phyloP scores from a whole-genome alignment of 1,284 basidiomycete species.

The Pascua guehoae region DNA sequence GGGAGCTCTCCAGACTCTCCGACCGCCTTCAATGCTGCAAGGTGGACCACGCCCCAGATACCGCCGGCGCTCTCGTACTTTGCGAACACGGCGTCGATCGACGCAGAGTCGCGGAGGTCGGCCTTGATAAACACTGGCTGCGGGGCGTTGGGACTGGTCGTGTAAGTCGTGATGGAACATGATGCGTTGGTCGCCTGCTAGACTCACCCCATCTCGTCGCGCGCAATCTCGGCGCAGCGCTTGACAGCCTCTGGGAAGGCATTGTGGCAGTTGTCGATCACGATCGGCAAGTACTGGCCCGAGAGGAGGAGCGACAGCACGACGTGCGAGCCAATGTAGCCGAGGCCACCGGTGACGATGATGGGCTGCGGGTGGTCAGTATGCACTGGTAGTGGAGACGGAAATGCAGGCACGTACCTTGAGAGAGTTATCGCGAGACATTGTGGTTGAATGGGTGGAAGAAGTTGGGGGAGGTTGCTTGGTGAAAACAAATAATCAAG shows the following conservation, averaged over 20 bases:
- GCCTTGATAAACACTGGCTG: constrained; percentile 52
- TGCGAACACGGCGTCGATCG: constrained; percentile 73
- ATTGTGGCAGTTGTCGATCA: constrained; percentile 92
- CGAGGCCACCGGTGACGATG: constrained; percentile 48
- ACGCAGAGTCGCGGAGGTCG: constrained; percentile 67
- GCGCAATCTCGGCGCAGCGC: constrained; percentile 70
- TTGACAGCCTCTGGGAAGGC: constrained; percentile 70
- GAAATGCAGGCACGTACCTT: constrained; percentile 27
- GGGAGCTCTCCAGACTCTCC: constrained; percentile 96
- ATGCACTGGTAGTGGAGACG: constrained; percentile 15
- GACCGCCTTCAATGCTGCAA: constrained; percentile 96
- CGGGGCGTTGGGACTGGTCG: constrained; percentile 24
- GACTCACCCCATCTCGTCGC: constrained; percentile 53
- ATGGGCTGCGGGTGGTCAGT: constrained; percentile 31
- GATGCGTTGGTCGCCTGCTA: not conserved
- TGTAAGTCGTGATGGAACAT: not conserved
- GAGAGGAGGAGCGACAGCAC: constrained; percentile 81
- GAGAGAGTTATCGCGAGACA: constrained; percentile 10
- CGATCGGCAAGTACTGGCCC: constrained; percentile 81
- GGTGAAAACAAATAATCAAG: not conserved
- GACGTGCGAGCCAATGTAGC: constrained; percentile 77
- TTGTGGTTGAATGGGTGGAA: not conserved
- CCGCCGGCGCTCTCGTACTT: constrained; percentile 76
- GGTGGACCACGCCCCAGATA: constrained; percentile 96
- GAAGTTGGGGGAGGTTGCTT: not conserved